phyloP scores from a whole-genome alignment of 1,139 yeast species.

The Protomyces arabidopsidicola region DNA sequence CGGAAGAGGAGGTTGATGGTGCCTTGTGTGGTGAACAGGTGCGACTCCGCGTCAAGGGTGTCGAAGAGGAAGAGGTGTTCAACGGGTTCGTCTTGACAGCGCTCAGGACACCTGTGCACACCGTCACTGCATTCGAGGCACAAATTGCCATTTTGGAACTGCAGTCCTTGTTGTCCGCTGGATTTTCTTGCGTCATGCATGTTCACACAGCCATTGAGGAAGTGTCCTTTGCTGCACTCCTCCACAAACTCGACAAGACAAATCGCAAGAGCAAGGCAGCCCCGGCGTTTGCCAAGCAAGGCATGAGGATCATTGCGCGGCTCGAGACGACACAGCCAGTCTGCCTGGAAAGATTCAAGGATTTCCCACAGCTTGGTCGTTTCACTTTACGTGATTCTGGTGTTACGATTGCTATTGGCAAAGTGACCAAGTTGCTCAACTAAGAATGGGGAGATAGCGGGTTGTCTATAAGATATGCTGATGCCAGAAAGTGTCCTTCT shows the following conservation, averaged over 20 bases:
- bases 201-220: slow-evolving; percentile 98
- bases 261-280: slow-evolving; percentile 94
- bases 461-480: neutral
- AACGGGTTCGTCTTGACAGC: slow-evolving; percentile 90
- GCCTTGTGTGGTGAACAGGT: slow-evolving; percentile 98
- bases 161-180: slow-evolving; percentile 87
- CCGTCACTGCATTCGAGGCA: slow-evolving; percentile 87
- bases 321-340: slow-evolving; percentile 62
- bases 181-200: slow-evolving; percentile 97
- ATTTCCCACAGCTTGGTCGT: slow-evolving; percentile 94
- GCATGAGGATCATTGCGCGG: slow-evolving; percentile 94
- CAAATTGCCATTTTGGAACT: slow-evolving; percentile 95
- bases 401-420: slow-evolving; percentile 95
- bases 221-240: slow-evolving; percentile 70
- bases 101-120: slow-evolving; percentile 78
- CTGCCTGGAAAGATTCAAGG: slow-evolving; percentile 87
- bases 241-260: slow-evolving; percentile 92
- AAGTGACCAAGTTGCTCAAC: slow-evolving; percentile 51
- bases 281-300: slow-evolving; percentile 97
- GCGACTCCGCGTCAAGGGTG: slow-evolving; percentile 83
- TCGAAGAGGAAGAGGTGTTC: slow-evolving; percentile 93
- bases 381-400: slow-evolving; percentile 98
- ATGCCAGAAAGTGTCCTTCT: neutral
- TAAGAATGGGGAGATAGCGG: neutral
- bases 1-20: slow-evolving; percentile 86